Percentiles rank a stretch among this genome's conserved stretches.
Conservation (phyloP, 73 alveolate genomes). For the Paramecium sonneborni region DNA sequence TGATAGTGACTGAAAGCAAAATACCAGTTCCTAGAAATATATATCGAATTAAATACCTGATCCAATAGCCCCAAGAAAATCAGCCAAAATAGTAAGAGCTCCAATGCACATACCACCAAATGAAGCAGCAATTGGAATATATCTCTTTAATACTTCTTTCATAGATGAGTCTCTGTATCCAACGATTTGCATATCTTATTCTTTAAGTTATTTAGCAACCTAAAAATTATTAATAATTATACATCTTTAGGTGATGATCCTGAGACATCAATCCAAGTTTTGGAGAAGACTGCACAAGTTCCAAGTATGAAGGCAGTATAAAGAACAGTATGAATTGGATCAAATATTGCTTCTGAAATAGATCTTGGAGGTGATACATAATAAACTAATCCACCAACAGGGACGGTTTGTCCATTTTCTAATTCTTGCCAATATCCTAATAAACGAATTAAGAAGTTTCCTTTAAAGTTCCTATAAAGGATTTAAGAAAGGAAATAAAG, state of each 20-base stretch:
- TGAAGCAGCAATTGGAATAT: conserved; percentile 99
- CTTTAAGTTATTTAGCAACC: conserved; percentile 98
- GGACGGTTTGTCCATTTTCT: conserved; percentile 96
- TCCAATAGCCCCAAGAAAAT: conserved; percentile 99
- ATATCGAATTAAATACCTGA: conserved; percentile 60
- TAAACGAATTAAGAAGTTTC: conserved; percentile 93
- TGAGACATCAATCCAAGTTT: conserved; percentile 98
- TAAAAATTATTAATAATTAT: not conserved
- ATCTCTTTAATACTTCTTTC: conserved; percentile 90
- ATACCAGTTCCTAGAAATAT: conserved; percentile 96
- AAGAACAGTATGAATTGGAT: conserved; percentile 97
- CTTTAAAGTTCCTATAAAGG: conserved; percentile 96
- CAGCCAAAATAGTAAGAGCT: conserved; percentile 98
- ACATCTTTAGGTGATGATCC: conserved; percentile 99
- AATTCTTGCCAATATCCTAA: conserved; percentile 98
- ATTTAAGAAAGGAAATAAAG: conserved; percentile 99
- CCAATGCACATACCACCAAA: conserved; percentile 99
- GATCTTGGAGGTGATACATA: conserved; percentile 98
- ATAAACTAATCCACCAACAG: conserved; percentile 99
- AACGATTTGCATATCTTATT: conserved; percentile 95
- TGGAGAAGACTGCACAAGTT: conserved; percentile 99
- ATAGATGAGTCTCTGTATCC: conserved; percentile 94
- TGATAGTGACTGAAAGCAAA: conserved; percentile 97
- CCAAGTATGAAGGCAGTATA: conserved; percentile 95
- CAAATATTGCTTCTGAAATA: conserved; percentile 75